Conservation (phyloP, 331 rosid species). For the Quercus tomentella region DNA sequence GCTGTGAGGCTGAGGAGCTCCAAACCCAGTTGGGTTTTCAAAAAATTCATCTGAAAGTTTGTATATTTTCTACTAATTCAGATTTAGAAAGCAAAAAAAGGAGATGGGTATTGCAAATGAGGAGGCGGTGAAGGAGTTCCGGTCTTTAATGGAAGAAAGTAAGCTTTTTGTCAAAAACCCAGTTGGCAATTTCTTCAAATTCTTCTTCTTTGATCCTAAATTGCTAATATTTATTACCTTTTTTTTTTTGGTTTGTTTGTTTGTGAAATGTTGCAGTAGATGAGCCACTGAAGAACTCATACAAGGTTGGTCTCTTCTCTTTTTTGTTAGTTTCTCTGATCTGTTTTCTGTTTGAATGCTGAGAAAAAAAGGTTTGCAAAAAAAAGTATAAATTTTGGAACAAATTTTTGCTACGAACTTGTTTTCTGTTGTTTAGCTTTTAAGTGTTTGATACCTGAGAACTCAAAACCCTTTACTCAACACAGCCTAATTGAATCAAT, state of each 20-base stretch:
- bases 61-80: conserved; percentile 4
- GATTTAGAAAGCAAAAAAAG: not conserved
- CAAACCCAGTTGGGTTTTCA: conserved; percentile 14
- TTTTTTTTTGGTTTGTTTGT: not conserved
- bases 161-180: conserved; percentile 7
- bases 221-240: not conserved
- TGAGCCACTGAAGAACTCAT: conserved; percentile 60
- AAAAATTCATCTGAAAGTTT: not conserved
- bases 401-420: no score
- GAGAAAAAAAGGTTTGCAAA: not conserved
- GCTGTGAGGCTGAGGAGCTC: not conserved
- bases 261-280: conserved; percentile 45
- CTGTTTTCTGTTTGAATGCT: conserved; percentile 26
- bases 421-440: not conserved
- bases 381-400: not conserved
- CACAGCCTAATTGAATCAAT: not conserved
- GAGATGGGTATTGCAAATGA: conserved; percentile 61
- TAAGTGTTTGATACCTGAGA: not conserved
- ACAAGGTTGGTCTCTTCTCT: conserved; percentile 54
- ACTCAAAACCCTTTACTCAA: not conserved
- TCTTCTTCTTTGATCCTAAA: conserved; percentile 28
- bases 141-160: conserved; percentile 67
- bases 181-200: conserved; percentile 3
- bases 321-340: conserved; percentile 15
- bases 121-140: conserved; percentile 74